phyloP scores from a whole-genome alignment of 306 rosid species.

The Vigna mungo region DNA sequence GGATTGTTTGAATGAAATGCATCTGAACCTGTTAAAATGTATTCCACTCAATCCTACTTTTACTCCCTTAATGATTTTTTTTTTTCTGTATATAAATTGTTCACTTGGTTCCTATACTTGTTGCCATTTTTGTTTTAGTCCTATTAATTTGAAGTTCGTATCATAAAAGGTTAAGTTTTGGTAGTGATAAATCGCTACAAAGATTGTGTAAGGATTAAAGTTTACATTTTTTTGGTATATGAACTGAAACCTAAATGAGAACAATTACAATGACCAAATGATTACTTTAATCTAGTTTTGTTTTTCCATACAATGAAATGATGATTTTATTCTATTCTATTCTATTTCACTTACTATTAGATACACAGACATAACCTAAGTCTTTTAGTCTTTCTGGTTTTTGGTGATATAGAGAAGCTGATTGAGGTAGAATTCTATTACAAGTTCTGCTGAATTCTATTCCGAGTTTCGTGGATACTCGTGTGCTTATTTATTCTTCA shows the following conservation, averaged over 20 bases:
- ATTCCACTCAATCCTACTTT: neutral
- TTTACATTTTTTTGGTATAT: too few species aligned
- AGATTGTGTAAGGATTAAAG: too few species aligned
- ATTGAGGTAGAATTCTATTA: neutral
- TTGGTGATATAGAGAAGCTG: neutral
- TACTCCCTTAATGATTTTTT: too few species aligned
- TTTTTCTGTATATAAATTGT: too few species aligned
- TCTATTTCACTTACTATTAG: neutral
- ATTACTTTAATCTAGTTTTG: too few species aligned
- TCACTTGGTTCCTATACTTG: too few species aligned
- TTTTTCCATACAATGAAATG: neutral
- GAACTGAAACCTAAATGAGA: too few species aligned
- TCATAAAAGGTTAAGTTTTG: too few species aligned
- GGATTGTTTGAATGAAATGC: neutral
- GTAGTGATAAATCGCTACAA: too few species aligned
- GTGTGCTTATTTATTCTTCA: neutral
- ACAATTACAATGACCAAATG: neutral
- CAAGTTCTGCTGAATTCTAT: slow-evolving; percentile 2
- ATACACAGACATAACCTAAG: neutral
- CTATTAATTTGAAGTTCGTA: too few species aligned
- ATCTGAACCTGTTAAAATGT: neutral
- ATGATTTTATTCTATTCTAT: neutral
- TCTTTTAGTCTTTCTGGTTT: neutral
- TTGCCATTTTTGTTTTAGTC: too few species aligned
- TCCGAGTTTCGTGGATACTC: neutral